These are phyloP conservation scores for Herpetomonas samuelpessoai DNA, from an alignment of 208 protist species.

Conservation along the genomic window DNA sequence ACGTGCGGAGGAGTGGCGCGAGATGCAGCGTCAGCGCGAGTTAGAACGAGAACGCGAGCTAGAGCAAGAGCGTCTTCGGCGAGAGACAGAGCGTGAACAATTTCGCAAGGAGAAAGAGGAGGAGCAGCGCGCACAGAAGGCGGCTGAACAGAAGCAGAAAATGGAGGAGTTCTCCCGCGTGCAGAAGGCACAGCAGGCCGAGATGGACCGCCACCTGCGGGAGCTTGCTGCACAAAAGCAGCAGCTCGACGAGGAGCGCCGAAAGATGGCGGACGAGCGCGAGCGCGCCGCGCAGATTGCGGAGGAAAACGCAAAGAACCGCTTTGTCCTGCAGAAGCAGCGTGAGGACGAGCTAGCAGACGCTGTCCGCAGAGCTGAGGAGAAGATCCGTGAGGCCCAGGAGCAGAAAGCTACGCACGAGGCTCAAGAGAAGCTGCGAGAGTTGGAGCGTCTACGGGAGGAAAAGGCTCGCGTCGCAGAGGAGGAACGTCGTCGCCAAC, in stretches of 20 bases:
- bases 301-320: constrained; percentile 39
- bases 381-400: constrained; percentile 59
- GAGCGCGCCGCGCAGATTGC: constrained; percentile 37
- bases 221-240: constrained; percentile 72
- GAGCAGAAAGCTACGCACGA: constrained; percentile 42
- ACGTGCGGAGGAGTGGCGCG: constrained; percentile 64
- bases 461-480: constrained; percentile 33
- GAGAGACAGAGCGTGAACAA: constrained; percentile 47
- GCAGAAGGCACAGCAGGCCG: constrained; percentile 70
- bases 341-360: constrained; percentile 61
- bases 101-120: constrained; percentile 49
- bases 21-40: constrained; percentile 69
- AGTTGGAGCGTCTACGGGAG: constrained; percentile 35
- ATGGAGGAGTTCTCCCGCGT: constrained; percentile 57
- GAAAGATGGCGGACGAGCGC: constrained; percentile 50
- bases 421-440: constrained; percentile 31
- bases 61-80: constrained; percentile 31
- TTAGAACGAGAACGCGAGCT: constrained; percentile 56
- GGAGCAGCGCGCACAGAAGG: constrained; percentile 26
- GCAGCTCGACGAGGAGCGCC: constrained; percentile 58
- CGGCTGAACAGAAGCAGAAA: constrained; percentile 34
- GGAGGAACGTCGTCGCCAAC: constrained; percentile 32
- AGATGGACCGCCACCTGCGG: constrained; percentile 68
- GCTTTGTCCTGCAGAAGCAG: constrained; percentile 38
- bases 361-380: constrained; percentile 55